Percentiles rank a stretch among this genome's conserved stretches.
Conservation (phyloP, 2,329 filamentous ascomycete genomes). For the Cadophora sp. region DNA sequence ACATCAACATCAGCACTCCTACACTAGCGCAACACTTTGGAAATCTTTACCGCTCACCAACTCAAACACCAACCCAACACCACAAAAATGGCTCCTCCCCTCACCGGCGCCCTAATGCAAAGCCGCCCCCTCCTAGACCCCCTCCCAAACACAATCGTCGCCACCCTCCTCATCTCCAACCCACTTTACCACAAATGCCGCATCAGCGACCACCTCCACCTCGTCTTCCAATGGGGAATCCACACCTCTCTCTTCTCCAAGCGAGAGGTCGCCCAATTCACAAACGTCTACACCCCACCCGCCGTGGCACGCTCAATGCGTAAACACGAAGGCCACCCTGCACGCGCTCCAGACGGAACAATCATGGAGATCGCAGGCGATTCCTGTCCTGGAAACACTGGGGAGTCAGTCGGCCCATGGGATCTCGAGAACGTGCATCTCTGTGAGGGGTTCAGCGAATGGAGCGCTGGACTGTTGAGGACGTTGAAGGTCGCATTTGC, state of each 20-base stretch:
- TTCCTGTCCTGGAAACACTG: constrained; percentile 4
- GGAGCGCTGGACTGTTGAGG: neutral
- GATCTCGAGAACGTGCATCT: constrained; percentile 15
- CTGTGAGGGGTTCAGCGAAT: constrained; percentile 10
- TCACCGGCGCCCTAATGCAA: constrained; percentile 1
- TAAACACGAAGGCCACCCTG: constrained; percentile 14
- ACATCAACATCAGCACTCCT: neutral
- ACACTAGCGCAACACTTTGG: neutral
- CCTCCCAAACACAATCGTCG: neutral
- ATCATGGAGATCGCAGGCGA: constrained; percentile 20
- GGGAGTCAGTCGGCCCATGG: constrained; percentile 15
- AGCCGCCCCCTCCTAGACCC: constrained; percentile 17
- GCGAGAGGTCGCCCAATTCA: neutral
- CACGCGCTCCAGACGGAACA: constrained; percentile 14
- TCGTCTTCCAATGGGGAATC: constrained; percentile 18
- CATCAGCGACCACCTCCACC: constrained; percentile 12
- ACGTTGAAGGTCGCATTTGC: neutral
- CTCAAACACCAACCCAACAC: neutral
- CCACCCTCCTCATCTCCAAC: constrained; percentile 8
- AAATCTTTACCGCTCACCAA: neutral
- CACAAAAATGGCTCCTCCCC: constrained; percentile 2
- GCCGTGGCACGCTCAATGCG: neutral
- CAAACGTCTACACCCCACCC: constrained; percentile 12
- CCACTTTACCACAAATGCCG: constrained; percentile 18
- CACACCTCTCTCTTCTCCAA: neutral